phyloP scores from a whole-genome alignment of 768 basidiomycete genomes.

The Hygrocybe punicea region DNA sequence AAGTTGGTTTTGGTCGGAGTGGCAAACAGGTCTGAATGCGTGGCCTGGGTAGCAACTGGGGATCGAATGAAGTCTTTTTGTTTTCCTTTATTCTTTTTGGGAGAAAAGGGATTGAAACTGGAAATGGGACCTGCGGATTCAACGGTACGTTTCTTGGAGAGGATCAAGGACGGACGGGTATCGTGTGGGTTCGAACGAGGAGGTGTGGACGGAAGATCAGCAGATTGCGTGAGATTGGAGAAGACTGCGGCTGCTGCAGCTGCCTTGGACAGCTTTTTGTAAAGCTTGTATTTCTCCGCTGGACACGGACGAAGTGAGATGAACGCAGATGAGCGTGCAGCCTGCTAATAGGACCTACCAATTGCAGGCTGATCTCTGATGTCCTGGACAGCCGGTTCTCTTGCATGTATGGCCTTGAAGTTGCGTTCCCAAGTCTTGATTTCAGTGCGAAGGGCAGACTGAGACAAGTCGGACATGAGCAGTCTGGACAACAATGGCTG shows the following conservation, averaged over 20 bases:
- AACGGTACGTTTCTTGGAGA: slow-evolving; percentile 50
- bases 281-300: slow-evolving; percentile 80
- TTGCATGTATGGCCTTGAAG: slow-evolving; percentile 54
- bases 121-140: slow-evolving; percentile 51
- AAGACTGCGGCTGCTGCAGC: slow-evolving; percentile 19
- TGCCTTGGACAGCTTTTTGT: slow-evolving; percentile 69
- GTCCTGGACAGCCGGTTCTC: slow-evolving; percentile 65
- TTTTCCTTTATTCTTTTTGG: slow-evolving; percentile 61
- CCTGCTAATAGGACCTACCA: slow-evolving; percentile 43
- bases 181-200: slow-evolving; percentile 34
- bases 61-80: slow-evolving; percentile 25
- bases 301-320: slow-evolving; percentile 18
- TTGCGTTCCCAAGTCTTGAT: slow-evolving; percentile 76
- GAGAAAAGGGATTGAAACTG: slow-evolving; percentile 76
- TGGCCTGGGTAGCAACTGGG: slow-evolving; percentile 16
- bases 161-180: slow-evolving; percentile 35
- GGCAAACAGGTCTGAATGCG: slow-evolving; percentile 42
- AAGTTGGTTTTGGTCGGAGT: slow-evolving; percentile 41
- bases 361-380: slow-evolving; percentile 60
- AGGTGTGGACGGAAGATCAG: slow-evolving; percentile 39
- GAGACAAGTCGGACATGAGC: slow-evolving; percentile 40
- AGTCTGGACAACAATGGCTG: neutral
- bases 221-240: slow-evolving; percentile 13
- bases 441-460: slow-evolving; percentile 53
- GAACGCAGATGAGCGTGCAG: neutral